These are phyloP conservation scores for Hyaloscypha hepaticicola DNA, from an alignment of 495 filamentous ascomycete species.

Conservation along the genomic window DNA sequence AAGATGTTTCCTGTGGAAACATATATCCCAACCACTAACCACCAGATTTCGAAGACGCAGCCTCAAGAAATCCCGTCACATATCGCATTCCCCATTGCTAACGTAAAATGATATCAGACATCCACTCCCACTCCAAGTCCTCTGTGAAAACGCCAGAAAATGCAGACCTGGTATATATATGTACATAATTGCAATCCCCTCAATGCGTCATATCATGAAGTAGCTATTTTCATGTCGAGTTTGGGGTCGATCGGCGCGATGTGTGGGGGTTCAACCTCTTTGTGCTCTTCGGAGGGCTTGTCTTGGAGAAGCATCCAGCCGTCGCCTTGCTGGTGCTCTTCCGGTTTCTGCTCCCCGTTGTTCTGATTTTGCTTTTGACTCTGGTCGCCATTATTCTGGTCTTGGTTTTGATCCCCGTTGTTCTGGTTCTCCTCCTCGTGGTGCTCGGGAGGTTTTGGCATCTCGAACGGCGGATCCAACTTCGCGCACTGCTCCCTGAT, in stretches of 20 bases:
- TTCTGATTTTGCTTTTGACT: neutral
- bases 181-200: neutral
- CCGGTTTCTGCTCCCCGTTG: neutral
- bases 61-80: neutral
- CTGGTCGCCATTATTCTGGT: neutral
- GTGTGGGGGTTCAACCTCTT: neutral
- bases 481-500: neutral
- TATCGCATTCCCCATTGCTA: neutral
- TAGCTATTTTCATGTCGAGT: neutral
- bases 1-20: too few species aligned
- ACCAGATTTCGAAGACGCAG: neutral
- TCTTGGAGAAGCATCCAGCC: neutral
- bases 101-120: neutral
- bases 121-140: neutral
- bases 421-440: neutral
- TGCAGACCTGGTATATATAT: slow-evolving; percentile 1
- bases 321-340: neutral
- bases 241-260: neutral
- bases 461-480: neutral
- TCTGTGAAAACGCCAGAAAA: neutral
- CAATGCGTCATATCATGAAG: neutral
- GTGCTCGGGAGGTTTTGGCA: neutral
- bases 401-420: neutral
- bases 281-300: neutral
- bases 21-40: neutral